phyloP scores from a whole-genome alignment of 139 green algal genomes.

The Coelastrella sp. region DNA sequence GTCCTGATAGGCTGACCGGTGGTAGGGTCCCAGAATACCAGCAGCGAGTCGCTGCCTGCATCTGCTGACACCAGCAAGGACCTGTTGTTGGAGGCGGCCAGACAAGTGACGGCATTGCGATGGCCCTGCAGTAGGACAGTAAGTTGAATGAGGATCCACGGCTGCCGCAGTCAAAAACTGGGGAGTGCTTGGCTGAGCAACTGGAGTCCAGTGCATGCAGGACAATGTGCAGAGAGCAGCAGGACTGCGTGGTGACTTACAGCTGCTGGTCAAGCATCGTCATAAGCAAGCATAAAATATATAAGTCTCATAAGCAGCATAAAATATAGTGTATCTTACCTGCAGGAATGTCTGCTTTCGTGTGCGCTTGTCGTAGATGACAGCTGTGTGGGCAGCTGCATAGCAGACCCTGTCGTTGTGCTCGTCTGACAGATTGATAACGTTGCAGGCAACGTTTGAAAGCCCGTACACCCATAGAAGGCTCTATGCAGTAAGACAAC shows the following conservation, averaged over 20 bases:
- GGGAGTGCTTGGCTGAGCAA: too few species aligned
- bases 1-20: constrained; percentile 63
- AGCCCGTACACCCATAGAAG: constrained; percentile 73
- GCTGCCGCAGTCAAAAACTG: too few species aligned
- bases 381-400: constrained; percentile 72
- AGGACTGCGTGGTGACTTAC: background rate
- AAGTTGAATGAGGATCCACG: background rate
- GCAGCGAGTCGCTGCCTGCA: constrained; percentile 67
- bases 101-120: constrained; percentile 74
- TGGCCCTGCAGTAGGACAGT: constrained; percentile 67
- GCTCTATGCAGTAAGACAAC: constrained; percentile 45
- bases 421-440: constrained; percentile 70
- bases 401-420: constrained; percentile 70
- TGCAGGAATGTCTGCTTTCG: constrained; percentile 67
- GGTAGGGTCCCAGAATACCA: constrained; percentile 80
- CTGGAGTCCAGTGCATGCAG: too few species aligned
- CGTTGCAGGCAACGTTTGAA: constrained; percentile 54
- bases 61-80: constrained; percentile 77
- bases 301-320: too few species aligned
- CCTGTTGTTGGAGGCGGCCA: constrained; percentile 66
- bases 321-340: constrained; percentile 31
- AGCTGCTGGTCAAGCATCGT: background rate
- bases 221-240: background rate
- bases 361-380: constrained; percentile 71
- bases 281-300: too few species aligned